These are phyloP conservation scores for Harrya chromipes DNA, from an alignment of 768 basidiomycete genomes.

Conservation along the genomic window DNA sequence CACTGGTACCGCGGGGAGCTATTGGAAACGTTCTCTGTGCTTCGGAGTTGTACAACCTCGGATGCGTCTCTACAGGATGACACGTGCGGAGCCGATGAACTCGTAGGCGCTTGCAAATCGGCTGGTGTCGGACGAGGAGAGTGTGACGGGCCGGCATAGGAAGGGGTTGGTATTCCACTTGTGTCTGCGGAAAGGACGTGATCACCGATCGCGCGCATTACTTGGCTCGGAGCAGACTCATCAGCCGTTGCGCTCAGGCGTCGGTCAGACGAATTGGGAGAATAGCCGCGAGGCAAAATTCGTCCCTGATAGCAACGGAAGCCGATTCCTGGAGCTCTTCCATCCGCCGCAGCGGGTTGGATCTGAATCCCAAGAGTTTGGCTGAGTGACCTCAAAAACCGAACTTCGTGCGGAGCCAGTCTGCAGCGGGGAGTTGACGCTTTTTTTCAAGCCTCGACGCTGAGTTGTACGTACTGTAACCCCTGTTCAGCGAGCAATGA, in stretches of 20 bases:
- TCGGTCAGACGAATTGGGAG: background rate
- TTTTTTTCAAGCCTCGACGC: background rate
- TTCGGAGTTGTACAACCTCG: background rate
- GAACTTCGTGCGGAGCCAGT: slow-evolving; percentile 4
- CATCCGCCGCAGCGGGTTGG: background rate
- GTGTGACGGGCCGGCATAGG: background rate
- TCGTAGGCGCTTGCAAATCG: background rate
- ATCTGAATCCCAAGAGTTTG: slow-evolving; percentile 1
- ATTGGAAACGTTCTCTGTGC: background rate
- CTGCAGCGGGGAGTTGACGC: background rate
- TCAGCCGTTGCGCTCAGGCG: background rate
- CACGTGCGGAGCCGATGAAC: background rate
- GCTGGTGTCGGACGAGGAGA: background rate
- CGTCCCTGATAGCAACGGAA: background rate
- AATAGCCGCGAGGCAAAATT: background rate
- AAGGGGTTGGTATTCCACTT: background rate
- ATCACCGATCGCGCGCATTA: background rate
- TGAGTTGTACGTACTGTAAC: background rate
- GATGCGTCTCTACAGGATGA: background rate
- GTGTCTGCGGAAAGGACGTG: background rate
- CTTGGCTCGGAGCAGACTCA: background rate
- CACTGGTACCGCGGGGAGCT: slow-evolving; percentile 3
- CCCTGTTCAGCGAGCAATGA: background rate
- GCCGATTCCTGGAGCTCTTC: background rate
- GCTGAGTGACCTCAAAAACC: slow-evolving; percentile 4